Conservation (phyloP, 2,329 filamentous ascomycete species). For the Talaromyces albobiverticillius region DNA sequence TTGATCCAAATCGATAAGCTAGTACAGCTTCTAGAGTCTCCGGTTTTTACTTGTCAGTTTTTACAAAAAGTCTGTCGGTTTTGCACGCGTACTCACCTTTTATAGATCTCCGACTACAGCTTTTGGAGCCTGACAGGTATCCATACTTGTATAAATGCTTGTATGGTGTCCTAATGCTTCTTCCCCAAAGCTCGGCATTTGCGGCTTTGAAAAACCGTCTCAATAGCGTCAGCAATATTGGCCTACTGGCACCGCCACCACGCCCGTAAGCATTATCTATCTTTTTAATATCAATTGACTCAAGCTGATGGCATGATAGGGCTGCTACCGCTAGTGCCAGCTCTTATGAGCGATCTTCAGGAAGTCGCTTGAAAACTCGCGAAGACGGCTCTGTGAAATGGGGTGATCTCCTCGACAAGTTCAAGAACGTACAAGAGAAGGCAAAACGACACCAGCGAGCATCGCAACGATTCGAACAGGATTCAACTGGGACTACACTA, state of each 20-base stretch:
- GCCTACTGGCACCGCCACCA: constrained; percentile 82
- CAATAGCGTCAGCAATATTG: constrained; percentile 96
- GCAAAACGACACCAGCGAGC: constrained; percentile 68
- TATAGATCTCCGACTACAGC: constrained; percentile 83
- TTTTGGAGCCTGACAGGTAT: constrained; percentile 91
- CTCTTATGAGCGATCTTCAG: constrained; percentile 62
- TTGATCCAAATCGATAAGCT: constrained; percentile 98
- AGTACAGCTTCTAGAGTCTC: constrained; percentile 92
- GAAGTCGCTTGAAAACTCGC: constrained; percentile 74
- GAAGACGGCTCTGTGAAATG: constrained; percentile 85
- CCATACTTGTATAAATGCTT: constrained; percentile 97
- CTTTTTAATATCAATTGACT: not conserved
- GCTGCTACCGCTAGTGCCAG: constrained; percentile 34
- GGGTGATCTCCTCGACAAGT: constrained; percentile 91
- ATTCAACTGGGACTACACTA: constrained; percentile 50
- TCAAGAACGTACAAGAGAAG: constrained; percentile 83
- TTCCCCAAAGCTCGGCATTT: constrained; percentile 97
- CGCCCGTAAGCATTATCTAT: constrained; percentile 62
- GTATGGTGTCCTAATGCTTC: constrained; percentile 93
- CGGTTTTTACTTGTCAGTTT: constrained; percentile 87
- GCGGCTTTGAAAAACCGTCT: constrained; percentile 93
- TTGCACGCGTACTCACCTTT: constrained; percentile 17
- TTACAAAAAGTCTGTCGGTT: not conserved
- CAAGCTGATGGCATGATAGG: constrained; percentile 8
- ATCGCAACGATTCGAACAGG: constrained; percentile 47